Evolutionary conservation across 1,284 basidiomycete species (phyloP).

Genomic region (Rhodotorula glutinis): DNA sequence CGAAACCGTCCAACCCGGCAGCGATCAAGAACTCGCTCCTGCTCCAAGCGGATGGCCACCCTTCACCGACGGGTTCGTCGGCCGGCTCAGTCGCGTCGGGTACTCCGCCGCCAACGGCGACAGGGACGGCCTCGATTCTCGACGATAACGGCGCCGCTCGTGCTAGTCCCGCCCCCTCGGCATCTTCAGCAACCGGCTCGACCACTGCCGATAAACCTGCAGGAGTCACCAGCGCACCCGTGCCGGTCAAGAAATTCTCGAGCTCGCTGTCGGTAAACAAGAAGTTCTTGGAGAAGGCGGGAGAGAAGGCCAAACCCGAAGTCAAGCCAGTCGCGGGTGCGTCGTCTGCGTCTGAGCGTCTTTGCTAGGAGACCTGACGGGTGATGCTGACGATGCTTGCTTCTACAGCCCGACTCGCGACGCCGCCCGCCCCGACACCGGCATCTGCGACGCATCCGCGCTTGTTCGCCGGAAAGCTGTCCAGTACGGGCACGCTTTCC

Average conservation of each 20-base stretch:
- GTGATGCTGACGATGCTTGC: background rate
- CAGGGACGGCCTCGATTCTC: too few species aligned
- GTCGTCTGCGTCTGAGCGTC: background rate
- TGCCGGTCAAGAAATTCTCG: conserved; percentile 63
- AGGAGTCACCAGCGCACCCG: background rate
- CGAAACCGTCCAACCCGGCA: conserved; percentile 13
- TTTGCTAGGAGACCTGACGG: background rate
- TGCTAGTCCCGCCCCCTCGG: conserved; percentile 15
- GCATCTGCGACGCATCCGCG: conserved; percentile 52
- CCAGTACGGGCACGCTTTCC: conserved; percentile 45
- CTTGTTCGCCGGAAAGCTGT: conserved; percentile 42
- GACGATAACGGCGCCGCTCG: background rate
- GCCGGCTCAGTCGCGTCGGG: background rate
- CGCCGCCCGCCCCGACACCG: conserved; percentile 65
- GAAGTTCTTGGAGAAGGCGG: conserved; percentile 84
- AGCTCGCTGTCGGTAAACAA: conserved; percentile 85
- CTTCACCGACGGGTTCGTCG: background rate
- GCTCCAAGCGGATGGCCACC: too few species aligned
- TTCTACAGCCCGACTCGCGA: conserved; percentile 56
- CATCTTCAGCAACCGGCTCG: conserved; percentile 44
- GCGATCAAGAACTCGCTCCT: conserved; percentile 1
- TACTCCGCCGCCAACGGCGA: background rate
- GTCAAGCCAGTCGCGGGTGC: conserved; percentile 20
- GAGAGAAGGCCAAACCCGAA: conserved; percentile 37
- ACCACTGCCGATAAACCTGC: conserved; percentile 38